Evolutionary conservation across 768 basidiomycete genomes (phyloP).

Genomic region (Gloeophyllum trabeum): DNA sequence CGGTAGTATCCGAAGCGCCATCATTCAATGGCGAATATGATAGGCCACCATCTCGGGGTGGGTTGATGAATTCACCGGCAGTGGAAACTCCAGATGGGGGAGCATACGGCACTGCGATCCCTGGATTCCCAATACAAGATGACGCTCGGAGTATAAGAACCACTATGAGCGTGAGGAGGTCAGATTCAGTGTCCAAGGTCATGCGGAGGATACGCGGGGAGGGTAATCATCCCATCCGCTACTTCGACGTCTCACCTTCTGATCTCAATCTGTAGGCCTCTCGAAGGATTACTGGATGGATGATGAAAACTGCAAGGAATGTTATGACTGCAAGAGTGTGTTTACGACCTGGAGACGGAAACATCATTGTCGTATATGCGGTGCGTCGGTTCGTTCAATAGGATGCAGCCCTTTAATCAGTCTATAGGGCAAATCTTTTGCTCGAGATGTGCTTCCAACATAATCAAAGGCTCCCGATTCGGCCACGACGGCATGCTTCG

Average conservation of each 20-base stretch:
- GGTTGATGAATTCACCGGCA: conserved; percentile 36
- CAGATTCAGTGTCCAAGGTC: conserved; percentile 82
- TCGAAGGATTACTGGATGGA: conserved; percentile 99
- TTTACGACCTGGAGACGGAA: conserved; percentile 94
- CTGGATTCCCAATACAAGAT: conserved; percentile 87
- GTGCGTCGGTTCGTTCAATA: conserved; percentile 26
- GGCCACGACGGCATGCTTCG: conserved; percentile 93
- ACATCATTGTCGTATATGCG: conserved; percentile 97
- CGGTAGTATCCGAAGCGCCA: conserved; percentile 70
- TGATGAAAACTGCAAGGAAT: conserved; percentile 90
- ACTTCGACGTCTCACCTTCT: background rate
- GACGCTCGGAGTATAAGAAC: conserved; percentile 84
- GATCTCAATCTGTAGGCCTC: conserved; percentile 37
- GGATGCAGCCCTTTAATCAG: background rate
- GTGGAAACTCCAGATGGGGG: conserved; percentile 46
- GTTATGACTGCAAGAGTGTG: conserved; percentile 89
- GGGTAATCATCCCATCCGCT: conserved; percentile 32
- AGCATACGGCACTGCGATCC: conserved; percentile 66
- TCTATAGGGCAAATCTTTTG: conserved; percentile 89
- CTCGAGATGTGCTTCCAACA: conserved; percentile 91
- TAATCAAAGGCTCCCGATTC: conserved; percentile 89
- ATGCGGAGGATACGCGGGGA: conserved; percentile 86
- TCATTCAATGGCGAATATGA: conserved; percentile 60
- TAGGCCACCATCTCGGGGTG: conserved; percentile 40
- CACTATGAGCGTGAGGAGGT: conserved; percentile 54